Evolutionary conservation across 345 rosid genomes (phyloP).

Genomic region (Heritiera fomes): DNA sequence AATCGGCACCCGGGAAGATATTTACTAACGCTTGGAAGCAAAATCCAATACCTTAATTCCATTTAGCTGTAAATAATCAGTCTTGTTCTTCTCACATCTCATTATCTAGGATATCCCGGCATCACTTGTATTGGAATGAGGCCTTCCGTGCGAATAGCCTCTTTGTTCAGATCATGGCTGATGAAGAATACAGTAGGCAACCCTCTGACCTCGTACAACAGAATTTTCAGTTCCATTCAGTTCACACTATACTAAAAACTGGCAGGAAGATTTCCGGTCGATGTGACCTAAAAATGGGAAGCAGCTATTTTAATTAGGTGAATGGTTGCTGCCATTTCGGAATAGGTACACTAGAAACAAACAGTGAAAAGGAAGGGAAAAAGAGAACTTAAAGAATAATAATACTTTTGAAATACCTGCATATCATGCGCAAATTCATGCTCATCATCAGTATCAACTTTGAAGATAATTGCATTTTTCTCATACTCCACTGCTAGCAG

Average conservation of each 20-base stretch:
- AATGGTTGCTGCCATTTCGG: not conserved
- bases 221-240: constrained; percentile 9
- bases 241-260: not conserved
- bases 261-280: not conserved
- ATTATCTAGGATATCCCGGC: constrained; percentile 77
- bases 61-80: not conserved
- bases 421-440: constrained; percentile 86
- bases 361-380: not conserved
- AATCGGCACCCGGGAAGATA: not conserved
- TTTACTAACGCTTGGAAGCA: not conserved
- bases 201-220: constrained; percentile 70
- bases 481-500: constrained; percentile 94
- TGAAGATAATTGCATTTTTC: constrained; percentile 73
- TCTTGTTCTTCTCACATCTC: constrained; percentile 50
- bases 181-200: constrained; percentile 82
- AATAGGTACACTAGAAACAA: not conserved
- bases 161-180: constrained; percentile 85
- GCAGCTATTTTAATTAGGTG: too few species aligned
- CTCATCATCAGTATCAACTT: constrained; percentile 90
- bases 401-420: constrained; percentile 52
- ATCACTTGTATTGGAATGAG: constrained; percentile 78
- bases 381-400: not conserved
- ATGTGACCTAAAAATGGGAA: too few species aligned
- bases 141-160: constrained; percentile 90
- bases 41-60: not conserved